Evolutionary conservation across 2,329 filamentous ascomycete genomes (phyloP).

Genomic region (Penicillium hordei): DNA sequence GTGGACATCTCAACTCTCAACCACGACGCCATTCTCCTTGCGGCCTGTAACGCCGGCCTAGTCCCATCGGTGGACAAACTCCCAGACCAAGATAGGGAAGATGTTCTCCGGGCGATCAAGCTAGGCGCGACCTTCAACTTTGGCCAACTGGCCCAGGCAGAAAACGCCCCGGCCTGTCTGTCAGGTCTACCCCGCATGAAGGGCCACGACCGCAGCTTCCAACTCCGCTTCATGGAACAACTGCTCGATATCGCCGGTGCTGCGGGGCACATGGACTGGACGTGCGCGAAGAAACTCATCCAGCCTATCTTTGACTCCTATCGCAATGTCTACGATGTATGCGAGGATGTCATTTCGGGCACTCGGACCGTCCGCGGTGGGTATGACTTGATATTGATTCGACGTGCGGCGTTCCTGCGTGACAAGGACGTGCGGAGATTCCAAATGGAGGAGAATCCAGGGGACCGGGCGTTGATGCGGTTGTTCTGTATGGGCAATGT

Average conservation of each 20-base stretch:
- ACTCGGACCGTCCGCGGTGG: conserved; percentile 6
- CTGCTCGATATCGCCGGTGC: conserved; percentile 17
- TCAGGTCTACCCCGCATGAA: conserved; percentile 8
- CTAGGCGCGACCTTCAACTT: conserved; percentile 18
- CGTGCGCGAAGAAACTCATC: conserved; percentile 15
- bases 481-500: conserved; percentile 20
- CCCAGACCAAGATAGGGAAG: conserved; percentile 1
- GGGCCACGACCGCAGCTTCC: conserved; percentile 8
- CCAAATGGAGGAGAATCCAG: neutral
- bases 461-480: conserved; percentile 12
- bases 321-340: conserved; percentile 17
- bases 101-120: conserved; percentile 11
- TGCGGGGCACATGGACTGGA: conserved; percentile 18
- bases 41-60: conserved; percentile 12
- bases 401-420: conserved; percentile 7
- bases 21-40: conserved; percentile 15
- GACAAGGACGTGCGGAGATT: conserved; percentile 4
- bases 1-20: conserved; percentile 15
- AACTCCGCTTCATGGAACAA: conserved; percentile 20
- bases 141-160: conserved; percentile 17
- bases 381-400: conserved; percentile 17
- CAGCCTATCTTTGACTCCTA: conserved; percentile 18
- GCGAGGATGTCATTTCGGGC: conserved; percentile 15
- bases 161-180: conserved; percentile 15
- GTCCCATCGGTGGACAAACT: conserved; percentile 6